Base-by-base conservation (phyloP, 2,329 filamentous ascomycete species). In the Aspergillus phoenicis region DNA sequence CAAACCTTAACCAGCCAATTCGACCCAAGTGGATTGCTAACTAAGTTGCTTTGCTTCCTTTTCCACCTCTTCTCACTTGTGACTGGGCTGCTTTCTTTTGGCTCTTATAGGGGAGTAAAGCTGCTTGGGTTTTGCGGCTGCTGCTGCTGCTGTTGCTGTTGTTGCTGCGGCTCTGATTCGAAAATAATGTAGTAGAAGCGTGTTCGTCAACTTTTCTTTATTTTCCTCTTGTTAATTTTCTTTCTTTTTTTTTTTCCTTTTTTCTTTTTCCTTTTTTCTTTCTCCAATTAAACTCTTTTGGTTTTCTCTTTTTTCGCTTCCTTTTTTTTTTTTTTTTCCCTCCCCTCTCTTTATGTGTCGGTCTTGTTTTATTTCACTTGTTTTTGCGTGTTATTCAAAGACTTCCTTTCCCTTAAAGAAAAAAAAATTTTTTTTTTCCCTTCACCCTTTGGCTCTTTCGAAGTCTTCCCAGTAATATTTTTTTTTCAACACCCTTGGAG, bases 1-100 rank as follows among this genome's bases (percentile, higher is more conserved):
- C 65, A 69, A 72, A 71, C 69, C 65, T 70, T 70, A 71, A 69
- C 64, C 60, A 56, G 53, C 57, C 59, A 59, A 55, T 54, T 56
- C 54, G 53, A 55, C 57, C 59, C 57, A 53, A 51, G 43, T 57
- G 17, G 41, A 30, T 52, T 30, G 48, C 26, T 52, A 51, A n/a
- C 7, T 33, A 52, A 17, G 15, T 17, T 51, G 48, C 30, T n/a
- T 13, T 33, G 48, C 48, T 51, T 33, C 11, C 43, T 47, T 47
- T 13, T 60, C 26, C 39, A 43, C 49, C 47, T 47, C 36, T 55
- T 59, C 38, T 36, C 33, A 47, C 41, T 49, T 49, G 43, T 48
- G 26, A 43, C 20, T 39, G 17, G 41, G n/a, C 26, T 51, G 47
- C 26, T 17, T 36, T 36, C 24, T 30, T 51, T 28, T 51, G 26